Evolutionary conservation across 768 basidiomycete genomes (phyloP).

Genomic region (Asterophora parasitica): DNA sequence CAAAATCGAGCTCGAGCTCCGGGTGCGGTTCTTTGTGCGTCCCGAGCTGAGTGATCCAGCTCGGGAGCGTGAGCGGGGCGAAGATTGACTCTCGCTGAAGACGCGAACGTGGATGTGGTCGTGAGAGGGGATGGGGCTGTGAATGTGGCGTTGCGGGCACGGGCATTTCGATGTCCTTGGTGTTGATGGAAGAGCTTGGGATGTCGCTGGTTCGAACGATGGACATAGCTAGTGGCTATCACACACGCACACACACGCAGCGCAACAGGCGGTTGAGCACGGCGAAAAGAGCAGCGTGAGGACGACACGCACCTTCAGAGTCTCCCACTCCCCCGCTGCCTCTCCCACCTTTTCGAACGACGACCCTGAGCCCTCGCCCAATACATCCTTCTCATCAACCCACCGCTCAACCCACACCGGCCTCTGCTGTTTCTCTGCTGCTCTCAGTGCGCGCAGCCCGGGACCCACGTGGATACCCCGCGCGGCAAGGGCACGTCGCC

Average conservation of each 20-base stretch:
- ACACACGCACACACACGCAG: not conserved
- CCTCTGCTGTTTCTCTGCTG: not conserved
- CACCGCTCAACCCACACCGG: conserved; percentile 17
- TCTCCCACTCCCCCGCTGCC: conserved; percentile 1
- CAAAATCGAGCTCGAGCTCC: too few relatives aligned
- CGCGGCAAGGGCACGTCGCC: conserved; percentile 18
- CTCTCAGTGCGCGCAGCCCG: conserved; percentile 1
- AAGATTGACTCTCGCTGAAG: too few relatives aligned
- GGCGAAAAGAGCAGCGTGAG: not conserved
- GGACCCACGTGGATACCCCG: conserved; percentile 16
- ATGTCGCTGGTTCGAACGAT: not conserved
- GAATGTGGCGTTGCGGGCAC: too few relatives aligned
- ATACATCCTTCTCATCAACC: conserved; percentile 8
- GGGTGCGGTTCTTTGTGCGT: not conserved
- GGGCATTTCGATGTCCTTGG: too few relatives aligned
- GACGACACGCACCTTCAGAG: not conserved
- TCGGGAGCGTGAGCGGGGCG: conserved; percentile 4
- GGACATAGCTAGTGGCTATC: not conserved
- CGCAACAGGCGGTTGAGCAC: too few relatives aligned
- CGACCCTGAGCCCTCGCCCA: too few relatives aligned
- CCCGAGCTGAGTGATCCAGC: conserved; percentile 8
- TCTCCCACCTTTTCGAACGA: not conserved
- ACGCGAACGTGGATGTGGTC: not conserved
- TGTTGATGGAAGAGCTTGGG: not conserved
- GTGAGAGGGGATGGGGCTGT: too few relatives aligned